Percentiles rank a stretch among this genome's conserved stretches.
phyloP scores from a whole-genome alignment of 2,329 filamentous ascomycete species.

The Trichophyton verrucosum region DNA sequence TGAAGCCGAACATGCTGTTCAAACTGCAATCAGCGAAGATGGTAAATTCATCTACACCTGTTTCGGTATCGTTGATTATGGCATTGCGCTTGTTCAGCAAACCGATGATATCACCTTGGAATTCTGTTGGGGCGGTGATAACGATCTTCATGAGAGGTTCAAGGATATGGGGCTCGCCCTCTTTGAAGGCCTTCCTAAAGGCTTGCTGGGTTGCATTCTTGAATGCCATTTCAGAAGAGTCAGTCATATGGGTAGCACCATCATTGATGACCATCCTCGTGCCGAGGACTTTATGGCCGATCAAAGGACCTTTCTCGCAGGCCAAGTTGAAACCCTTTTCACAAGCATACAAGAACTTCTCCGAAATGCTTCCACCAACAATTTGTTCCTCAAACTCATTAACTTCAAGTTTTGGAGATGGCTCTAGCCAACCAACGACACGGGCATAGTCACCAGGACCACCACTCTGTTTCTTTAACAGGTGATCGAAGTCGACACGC shows the following conservation, averaged over 20 bases:
- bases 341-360: conserved; percentile 91
- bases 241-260: conserved; percentile 91
- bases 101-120: conserved; percentile 91
- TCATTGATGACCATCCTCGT: conserved; percentile 87
- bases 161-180: conserved; percentile 69
- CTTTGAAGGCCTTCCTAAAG: conserved; percentile 83
- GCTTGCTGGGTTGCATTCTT: conserved; percentile 89
- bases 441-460: conserved; percentile 92
- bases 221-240: conserved; percentile 95
- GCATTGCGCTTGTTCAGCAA: conserved; percentile 94
- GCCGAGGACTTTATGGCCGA: conserved; percentile 87
- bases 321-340: conserved; percentile 83
- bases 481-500: conserved; percentile 74
- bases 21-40: conserved; percentile 83
- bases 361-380: conserved; percentile 77
- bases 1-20: conserved; percentile 98
- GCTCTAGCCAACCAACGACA: conserved; percentile 84
- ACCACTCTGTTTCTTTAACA: conserved; percentile 89
- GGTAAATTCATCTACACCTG: conserved; percentile 86
- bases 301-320: conserved; percentile 74
- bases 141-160: conserved; percentile 98
- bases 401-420: conserved; percentile 56
- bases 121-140: conserved; percentile 90
- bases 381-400: conserved; percentile 83
- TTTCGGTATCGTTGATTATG: conserved; percentile 89